Evolutionary conservation across 1,139 yeast genomes (phyloP).

Genomic region (Komagataea norvegica): DNA sequence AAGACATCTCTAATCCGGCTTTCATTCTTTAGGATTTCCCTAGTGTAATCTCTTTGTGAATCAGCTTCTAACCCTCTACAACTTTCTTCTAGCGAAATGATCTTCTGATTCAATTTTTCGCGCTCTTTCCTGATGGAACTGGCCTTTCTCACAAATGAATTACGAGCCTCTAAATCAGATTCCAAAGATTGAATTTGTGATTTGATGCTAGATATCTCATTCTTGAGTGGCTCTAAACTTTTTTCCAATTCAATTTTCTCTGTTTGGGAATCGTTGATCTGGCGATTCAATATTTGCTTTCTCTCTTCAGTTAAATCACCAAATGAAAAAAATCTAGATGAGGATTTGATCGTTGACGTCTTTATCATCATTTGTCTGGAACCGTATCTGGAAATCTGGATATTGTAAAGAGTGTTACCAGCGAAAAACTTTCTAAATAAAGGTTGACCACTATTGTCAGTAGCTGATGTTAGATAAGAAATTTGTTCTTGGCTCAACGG

Average conservation of each 20-base stretch:
- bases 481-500: slow-evolving; percentile 41
- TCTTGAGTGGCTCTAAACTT: slow-evolving; percentile 24
- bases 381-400: slow-evolving; percentile 58
- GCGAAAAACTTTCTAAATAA: slow-evolving; percentile 55
- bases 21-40: slow-evolving; percentile 17
- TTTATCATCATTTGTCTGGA: slow-evolving; percentile 41
- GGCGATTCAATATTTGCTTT: slow-evolving; percentile 21
- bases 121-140: slow-evolving; percentile 19
- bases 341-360: slow-evolving; percentile 12
- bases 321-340: slow-evolving; percentile 34
- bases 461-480: slow-evolving; percentile 34
- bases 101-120: slow-evolving; percentile 20
- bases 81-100: slow-evolving; percentile 29
- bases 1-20: slow-evolving; percentile 21
- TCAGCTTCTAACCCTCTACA: slow-evolving; percentile 26
- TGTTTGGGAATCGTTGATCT: slow-evolving; percentile 19
- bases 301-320: slow-evolving; percentile 42
- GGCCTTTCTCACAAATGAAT: slow-evolving; percentile 18
- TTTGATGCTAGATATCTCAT: slow-evolving; percentile 21
- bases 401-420: slow-evolving; percentile 48
- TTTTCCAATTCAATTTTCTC: slow-evolving; percentile 21
- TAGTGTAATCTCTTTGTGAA: slow-evolving; percentile 16
- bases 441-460: slow-evolving; percentile 31
- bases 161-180: slow-evolving; percentile 17
- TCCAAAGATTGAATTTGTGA: slow-evolving; percentile 18